Evolutionary conservation across 75 land plant genomes (phyloP), one percentile per base, ranked within the genome.

Genomic region (Sequoiadendron giganteum): DNA sequence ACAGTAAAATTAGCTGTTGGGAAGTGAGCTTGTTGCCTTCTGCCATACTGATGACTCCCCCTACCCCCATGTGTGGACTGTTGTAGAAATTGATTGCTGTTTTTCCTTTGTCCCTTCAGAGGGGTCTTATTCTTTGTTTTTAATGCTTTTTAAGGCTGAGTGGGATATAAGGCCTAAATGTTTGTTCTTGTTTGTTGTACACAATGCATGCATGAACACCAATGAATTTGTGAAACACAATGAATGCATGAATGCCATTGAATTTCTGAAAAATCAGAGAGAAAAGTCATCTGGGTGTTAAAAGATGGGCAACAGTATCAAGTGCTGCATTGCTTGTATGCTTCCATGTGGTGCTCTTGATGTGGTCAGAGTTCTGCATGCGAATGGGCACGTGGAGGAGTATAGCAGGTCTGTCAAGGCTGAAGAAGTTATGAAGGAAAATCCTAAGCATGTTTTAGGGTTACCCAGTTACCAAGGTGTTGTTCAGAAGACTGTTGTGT

Each of bases 361-460:
- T 48, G 88, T 90, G 48, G 85, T 90, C 45, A 80, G 90, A 39
- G 68, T 90, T 39, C 80, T 90, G 30, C 91, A 90, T 68, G 72
- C 87, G 38, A 86, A 89, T 77, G 91, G 91, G 55, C 91, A 75
- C 34, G 91, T 90, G 34, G 90, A 90, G 79, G 91, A 89, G 90
- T 86, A 58, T 85, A 86, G 80, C 83, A 56, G 87, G 87, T 78
- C 68, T 15, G 85, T 90, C 85, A 55, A 86, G 70, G 91, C 87
- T 14, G 87, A 83, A 36, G 90, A 90, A 30, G 81, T 90, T n/a
- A 90, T 90, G 84, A 76, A 82, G 84, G 85, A 90, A 45, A 83
- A 90, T 73, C 91, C 91, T 9, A 40, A 86, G 58, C 89, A 89
- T 56, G 77, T 88, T n/a, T 80, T 90, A 18, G 90, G 72, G 45